A percentile compares a stretch with the other conserved stretches of the same genome.
phyloP scores from a whole-genome alignment of 2,329 filamentous ascomycete species.

The Tolypocladium ophioglossoides region DNA sequence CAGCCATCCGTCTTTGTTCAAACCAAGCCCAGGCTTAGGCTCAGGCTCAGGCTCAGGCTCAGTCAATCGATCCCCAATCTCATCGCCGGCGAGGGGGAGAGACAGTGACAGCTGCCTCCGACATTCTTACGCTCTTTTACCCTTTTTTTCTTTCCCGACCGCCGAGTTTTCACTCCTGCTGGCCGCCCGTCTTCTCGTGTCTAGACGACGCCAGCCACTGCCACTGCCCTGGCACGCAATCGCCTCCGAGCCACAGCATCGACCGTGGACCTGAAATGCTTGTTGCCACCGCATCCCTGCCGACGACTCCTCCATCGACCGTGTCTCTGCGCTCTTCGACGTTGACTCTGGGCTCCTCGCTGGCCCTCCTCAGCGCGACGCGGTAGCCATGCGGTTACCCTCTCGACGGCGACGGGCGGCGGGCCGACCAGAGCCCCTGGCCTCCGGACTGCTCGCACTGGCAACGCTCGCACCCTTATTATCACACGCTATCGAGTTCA shows the following conservation, averaged over 20 bases:
- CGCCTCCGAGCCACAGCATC: too few relatives aligned
- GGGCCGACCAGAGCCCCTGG: conserved; percentile 21
- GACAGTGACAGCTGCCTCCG: conserved; percentile 3
- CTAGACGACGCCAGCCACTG: too few relatives aligned
- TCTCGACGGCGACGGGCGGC: conserved; percentile 30
- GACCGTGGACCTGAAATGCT: conserved; percentile 1
- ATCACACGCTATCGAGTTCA: conserved; percentile 46
- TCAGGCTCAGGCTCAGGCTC: not conserved
- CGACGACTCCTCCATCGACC: not conserved
- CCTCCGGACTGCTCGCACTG: conserved; percentile 26
- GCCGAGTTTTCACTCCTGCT: not conserved
- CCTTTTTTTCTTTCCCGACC: not conserved
- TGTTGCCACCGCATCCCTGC: not conserved
- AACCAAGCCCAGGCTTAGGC: not conserved
- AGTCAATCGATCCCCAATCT: conserved; percentile 2
- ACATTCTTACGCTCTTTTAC: conserved; percentile 8
- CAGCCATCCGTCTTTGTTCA: conserved; percentile 6
- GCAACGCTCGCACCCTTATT: conserved; percentile 29
- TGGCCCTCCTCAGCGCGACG: conserved; percentile 6
- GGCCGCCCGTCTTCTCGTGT: not conserved
- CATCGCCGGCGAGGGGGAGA: conserved; percentile 4
- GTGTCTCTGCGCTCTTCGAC: not conserved
- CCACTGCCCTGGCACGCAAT: too few relatives aligned
- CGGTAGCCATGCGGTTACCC: conserved; percentile 37
- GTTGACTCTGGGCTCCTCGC: not conserved